Evolutionary conservation across 352 stramenopile species (phyloP), one percentile per base, ranked within the genome.

Genomic region (Plasmopara viticola): DNA sequence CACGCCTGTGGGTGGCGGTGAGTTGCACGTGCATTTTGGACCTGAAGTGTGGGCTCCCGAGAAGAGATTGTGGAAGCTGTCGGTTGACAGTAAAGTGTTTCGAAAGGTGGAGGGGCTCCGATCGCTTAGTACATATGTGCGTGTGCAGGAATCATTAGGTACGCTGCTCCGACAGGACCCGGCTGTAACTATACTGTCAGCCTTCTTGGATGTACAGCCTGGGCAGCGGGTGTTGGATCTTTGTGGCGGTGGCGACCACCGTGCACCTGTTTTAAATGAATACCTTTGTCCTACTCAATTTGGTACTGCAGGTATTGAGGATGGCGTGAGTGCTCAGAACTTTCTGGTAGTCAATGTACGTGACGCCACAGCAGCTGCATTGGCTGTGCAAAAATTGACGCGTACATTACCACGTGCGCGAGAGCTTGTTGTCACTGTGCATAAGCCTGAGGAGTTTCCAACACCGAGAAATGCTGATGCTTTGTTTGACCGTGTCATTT

Each of bases 131-230:
- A 74, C 87, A 6, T 98, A 95, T 73, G 75, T 99, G 15, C 93
- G 94, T 28, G 76, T 81, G 18, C 84, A 98, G 47, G 85, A 74
- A 40, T 68, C 86, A 6, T 60, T 89, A 15, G 93, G 96, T 1
- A 95, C 78, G 30, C 70, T 99, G 2, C 87, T 97, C 35, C 74
- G 78, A 20, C 94, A 99, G 56, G 97, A 99, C 58, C 78, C 97
- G 8, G 93, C 95, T 29, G 96, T 84, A 40, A 98, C 98, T 78
- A 73, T 99, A 34, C 83, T 98, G 5, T 93, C 96, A 4, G 69
- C 95, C 37, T 96, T 99, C 44, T 78, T 99, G 15, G 68, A 95
- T 58, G 72, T 93, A 0, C 53, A 93, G 54, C 84, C 83, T 4
- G 72, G 93, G 44, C 74, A 98, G 58, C 64, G 64, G 12, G 68